Percentiles rank a stretch among this genome's conserved stretches.
These are phyloP conservation scores for Daldinia eschscholtzii DNA, from an alignment of 2,329 filamentous ascomycete species.

Conservation along the genomic window DNA sequence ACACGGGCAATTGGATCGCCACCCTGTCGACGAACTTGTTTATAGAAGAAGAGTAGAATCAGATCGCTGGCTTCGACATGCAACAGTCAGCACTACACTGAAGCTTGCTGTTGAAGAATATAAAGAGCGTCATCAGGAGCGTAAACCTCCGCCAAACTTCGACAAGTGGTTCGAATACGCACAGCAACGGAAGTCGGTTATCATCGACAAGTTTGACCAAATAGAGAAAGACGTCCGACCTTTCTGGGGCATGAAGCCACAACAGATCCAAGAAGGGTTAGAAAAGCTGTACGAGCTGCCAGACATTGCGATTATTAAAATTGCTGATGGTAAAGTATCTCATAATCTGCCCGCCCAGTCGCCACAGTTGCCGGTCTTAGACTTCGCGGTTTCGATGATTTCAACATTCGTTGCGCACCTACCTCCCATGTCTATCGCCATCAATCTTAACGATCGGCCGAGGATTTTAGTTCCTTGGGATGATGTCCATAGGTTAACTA, in stretches of 20 bases:
- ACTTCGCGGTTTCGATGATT: constrained; percentile 74
- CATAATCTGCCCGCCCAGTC: constrained; percentile 54
- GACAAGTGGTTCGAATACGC: constrained; percentile 88
- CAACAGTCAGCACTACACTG: constrained; percentile 61
- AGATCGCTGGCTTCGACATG: constrained; percentile 64
- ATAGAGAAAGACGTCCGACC: constrained; percentile 81
- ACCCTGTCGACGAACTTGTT: constrained; percentile 64
- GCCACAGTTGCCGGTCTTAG: constrained; percentile 54
- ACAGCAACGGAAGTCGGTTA: constrained; percentile 71
- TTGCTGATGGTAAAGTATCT: constrained; percentile 73
- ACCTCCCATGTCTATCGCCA: constrained; percentile 85
- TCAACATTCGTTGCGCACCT: constrained; percentile 77
- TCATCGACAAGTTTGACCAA: constrained; percentile 86
- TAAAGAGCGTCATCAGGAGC: constrained; percentile 67
- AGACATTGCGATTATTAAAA: constrained; percentile 64
- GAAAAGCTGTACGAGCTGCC: constrained; percentile 56
- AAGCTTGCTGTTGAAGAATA: constrained; percentile 63
- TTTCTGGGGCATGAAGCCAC: constrained; percentile 80
- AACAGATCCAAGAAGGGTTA: constrained; percentile 73
- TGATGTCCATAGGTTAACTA: constrained; percentile 58
- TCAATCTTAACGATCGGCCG: constrained; percentile 84
- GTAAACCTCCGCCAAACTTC: constrained; percentile 83
- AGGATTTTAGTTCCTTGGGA: constrained; percentile 79
- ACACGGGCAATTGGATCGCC: constrained; percentile 51
- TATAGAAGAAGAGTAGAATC: constrained; percentile 62